These are phyloP conservation scores for Exidia glandulosa DNA, from an alignment of 768 basidiomycete species.

Conservation along the genomic window DNA sequence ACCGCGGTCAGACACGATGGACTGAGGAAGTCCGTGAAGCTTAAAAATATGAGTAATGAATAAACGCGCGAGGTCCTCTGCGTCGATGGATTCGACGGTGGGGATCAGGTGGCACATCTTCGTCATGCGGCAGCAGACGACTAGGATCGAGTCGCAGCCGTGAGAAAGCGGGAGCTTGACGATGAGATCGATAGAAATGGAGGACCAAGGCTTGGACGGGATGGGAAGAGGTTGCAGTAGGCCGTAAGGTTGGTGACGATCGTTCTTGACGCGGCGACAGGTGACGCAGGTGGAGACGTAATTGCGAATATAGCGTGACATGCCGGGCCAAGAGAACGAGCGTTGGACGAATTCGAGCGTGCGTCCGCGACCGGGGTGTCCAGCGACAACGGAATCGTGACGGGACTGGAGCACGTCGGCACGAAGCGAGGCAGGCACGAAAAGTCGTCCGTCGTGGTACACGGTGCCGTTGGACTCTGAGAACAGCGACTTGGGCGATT, in stretches of 20 bases:
- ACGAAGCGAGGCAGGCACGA: constrained; percentile 18
- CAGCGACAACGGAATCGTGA: constrained; percentile 9
- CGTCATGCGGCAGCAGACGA: constrained; percentile 6
- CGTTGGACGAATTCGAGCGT: constrained; percentile 22
- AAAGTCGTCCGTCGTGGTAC: constrained; percentile 14
- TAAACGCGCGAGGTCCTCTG: constrained; percentile 25
- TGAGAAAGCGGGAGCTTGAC: constrained; percentile 9
- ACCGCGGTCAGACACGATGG: constrained; percentile 20
- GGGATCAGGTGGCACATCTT: constrained; percentile 7
- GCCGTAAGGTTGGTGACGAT: constrained; percentile 12
- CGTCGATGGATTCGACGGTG: constrained; percentile 6
- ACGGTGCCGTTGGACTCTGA: not conserved
- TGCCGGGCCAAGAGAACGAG: constrained; percentile 31
- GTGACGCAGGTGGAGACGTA: constrained; percentile 27
- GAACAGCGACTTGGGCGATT: not conserved
- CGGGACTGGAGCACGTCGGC: constrained; percentile 7
- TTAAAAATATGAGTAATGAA: constrained; percentile 28
- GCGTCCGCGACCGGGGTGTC: constrained; percentile 12
- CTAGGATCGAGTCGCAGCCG: constrained; percentile 4
- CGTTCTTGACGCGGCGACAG: constrained; percentile 24
- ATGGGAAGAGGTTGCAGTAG: constrained; percentile 16
- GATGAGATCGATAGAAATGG: constrained; percentile 8
- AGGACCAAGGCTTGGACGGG: constrained; percentile 17
- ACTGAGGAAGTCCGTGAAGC: constrained; percentile 20
- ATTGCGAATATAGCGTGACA: constrained; percentile 14